Conservation (phyloP, 2,329 filamentous ascomycete genomes). For the Dothistroma septosporum region DNA sequence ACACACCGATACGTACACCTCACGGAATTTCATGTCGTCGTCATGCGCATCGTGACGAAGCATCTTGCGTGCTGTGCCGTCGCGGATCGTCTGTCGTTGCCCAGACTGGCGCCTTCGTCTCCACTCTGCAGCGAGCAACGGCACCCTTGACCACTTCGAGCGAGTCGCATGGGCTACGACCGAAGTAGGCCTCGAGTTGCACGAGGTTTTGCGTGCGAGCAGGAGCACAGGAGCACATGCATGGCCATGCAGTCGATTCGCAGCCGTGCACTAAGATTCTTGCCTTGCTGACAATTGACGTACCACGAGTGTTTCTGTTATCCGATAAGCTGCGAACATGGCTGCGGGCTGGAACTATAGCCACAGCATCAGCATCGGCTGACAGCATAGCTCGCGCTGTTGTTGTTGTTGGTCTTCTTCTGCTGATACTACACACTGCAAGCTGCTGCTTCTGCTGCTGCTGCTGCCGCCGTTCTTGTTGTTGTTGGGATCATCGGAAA, state of each 20-base stretch:
- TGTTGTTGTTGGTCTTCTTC: background rate
- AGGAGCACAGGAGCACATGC: background rate
- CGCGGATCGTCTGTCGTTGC: too few relatives aligned
- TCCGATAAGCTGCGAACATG: slow-evolving; percentile 7
- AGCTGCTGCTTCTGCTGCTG: background rate
- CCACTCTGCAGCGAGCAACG: too few relatives aligned
- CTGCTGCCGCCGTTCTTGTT: too few relatives aligned
- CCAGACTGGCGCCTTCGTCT: too few relatives aligned
- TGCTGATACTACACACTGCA: background rate
- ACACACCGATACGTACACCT: background rate
- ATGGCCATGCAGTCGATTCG: background rate
- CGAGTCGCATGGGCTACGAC: background rate
- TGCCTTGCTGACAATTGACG: background rate
- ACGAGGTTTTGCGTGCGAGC: background rate
- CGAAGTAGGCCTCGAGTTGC: too few relatives aligned
- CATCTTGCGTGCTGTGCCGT: too few relatives aligned
- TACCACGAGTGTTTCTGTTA: slow-evolving; percentile 11
- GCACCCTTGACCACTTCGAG: background rate
- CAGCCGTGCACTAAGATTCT: background rate
- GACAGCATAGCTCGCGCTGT: background rate
- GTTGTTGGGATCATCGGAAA: background rate
- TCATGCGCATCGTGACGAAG: background rate
- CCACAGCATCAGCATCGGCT: background rate
- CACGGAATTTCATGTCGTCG: background rate
- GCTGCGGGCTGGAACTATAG: background rate